Percentiles rank a stretch among this genome's conserved stretches.
Conservation (phyloP, 140 eudicot species). For the Senecio squalidus region DNA sequence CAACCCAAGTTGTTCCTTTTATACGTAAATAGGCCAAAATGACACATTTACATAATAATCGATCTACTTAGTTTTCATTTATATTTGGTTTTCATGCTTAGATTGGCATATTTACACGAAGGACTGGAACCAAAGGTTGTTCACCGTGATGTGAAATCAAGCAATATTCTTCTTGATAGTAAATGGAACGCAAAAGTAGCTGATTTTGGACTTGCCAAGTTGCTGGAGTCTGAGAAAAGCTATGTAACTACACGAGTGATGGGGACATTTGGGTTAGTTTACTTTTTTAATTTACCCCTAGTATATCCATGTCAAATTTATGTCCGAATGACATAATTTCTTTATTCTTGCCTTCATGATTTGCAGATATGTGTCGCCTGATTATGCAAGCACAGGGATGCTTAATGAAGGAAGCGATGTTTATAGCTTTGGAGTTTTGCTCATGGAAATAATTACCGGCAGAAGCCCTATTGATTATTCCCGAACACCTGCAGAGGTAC, state of each 20-base stretch:
- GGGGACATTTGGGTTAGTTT: constrained; percentile 94
- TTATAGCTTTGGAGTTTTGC: constrained; percentile 85
- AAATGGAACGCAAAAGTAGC: constrained; percentile 82
- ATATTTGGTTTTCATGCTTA: constrained; percentile 19
- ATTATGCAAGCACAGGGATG: constrained; percentile 94
- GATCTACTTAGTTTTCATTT: not conserved
- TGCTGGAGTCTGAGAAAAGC: constrained; percentile 77
- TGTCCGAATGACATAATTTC: not conserved
- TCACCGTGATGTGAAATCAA: constrained; percentile 86
- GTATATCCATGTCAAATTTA: not conserved
- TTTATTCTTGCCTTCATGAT: not conserved
- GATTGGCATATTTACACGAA: constrained; percentile 84
- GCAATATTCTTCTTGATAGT: constrained; percentile 78
- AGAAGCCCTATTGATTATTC: constrained; percentile 83
- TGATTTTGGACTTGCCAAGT: constrained; percentile 88
- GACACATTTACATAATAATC: not conserved
- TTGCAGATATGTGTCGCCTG: constrained; percentile 85
- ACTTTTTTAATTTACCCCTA: not conserved
- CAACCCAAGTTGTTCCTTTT: no score
- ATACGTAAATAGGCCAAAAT: no score
- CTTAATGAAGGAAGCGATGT: constrained; percentile 81
- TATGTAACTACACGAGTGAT: constrained; percentile 82
- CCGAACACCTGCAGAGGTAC: constrained; percentile 88
- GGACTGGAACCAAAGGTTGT: constrained; percentile 95
- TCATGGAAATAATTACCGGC: constrained; percentile 81